phyloP scores from a whole-genome alignment of 1,139 yeast genomes.

The Schwanniomyces etchellsii region DNA sequence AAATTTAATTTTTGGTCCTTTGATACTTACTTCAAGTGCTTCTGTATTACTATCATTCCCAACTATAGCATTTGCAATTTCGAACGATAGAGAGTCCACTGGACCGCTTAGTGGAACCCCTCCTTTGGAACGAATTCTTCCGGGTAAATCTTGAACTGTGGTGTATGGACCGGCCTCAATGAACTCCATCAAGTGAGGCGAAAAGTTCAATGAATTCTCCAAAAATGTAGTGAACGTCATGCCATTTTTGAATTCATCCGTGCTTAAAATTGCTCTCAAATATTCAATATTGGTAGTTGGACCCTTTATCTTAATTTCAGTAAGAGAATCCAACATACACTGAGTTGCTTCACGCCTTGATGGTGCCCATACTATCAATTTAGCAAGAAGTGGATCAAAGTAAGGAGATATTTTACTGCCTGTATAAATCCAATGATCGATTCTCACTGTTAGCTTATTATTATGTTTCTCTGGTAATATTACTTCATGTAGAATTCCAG shows the following conservation, averaged over 20 bases:
- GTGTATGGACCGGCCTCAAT: constrained; percentile 26
- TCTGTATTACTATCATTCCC: constrained; percentile 20
- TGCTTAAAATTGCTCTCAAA: constrained; percentile 16
- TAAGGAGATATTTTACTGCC: constrained; percentile 31
- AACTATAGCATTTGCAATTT: constrained; percentile 27
- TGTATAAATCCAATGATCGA: constrained; percentile 32
- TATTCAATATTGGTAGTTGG: constrained; percentile 29
- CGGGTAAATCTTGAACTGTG: constrained; percentile 29
- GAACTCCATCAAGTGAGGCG: constrained; percentile 23
- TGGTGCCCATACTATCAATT: constrained; percentile 30
- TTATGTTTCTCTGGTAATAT: constrained; percentile 13
- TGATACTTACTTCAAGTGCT: constrained; percentile 23
- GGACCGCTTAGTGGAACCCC: constrained; percentile 31
- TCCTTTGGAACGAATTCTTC: constrained; percentile 17
- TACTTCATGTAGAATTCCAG: constrained; percentile 27
- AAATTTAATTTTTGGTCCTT: constrained; percentile 25
- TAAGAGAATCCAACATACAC: constrained; percentile 19
- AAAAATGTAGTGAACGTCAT: constrained; percentile 23
- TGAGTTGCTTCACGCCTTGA: constrained; percentile 15
- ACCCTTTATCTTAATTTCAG: constrained; percentile 19
- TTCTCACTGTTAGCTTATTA: constrained; percentile 16
- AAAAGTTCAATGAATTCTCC: constrained; percentile 13
- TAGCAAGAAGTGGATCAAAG: constrained; percentile 32
- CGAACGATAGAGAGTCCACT: constrained; percentile 22
- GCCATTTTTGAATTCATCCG: constrained; percentile 16